Evolutionary conservation across 2,329 filamentous ascomycete genomes (phyloP), one percentile per base, ranked within the genome.

Genomic region (Diplocarpon mali): DNA sequence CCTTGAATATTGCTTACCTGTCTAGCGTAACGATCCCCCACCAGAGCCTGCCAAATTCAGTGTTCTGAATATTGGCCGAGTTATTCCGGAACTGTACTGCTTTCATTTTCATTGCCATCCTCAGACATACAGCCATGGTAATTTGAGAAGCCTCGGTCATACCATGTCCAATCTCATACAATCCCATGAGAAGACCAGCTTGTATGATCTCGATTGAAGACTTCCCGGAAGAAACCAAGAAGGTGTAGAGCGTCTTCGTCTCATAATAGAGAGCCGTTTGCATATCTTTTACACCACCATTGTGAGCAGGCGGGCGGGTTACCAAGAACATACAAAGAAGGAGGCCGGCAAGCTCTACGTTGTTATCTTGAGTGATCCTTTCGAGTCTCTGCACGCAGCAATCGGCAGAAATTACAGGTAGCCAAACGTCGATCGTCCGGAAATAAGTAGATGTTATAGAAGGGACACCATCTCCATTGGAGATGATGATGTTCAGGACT

Each of bases 21-120:
- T 55, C 51, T 5, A 55, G 28, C 6, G 50, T 55, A 3, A 53
- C 42, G 20, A 55, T 44, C 4, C 51, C 51, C 53, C 53, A 55
- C 53, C 53, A 55, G 9, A 53, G 35, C 8, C 51, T 37, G 2
- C 53, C 53, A 35, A 52, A 48, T 12, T 55, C 53, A 2, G 49
- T 52, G 35, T 55, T 47, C 24, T 51, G 46, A 9, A 55, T 42
- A 39, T 53, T 41, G 2, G 34, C 15, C 34, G 40, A 44, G 32
- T 38, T 42, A 24, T 46, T 47, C 11, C 37, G 31, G 15, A 35
- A 34, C 6, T 44, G 36, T n/a, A 40, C 36, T 24, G 41, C 36
- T 32, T 48, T 51, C 35, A 50, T 50, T 31, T 45, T 53, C 16
- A 44, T 44, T 13, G 50, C 53, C 24, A 53, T 42, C 37, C 53